Base-by-base conservation (phyloP, 371 early-diverging fungal genomes). In the Apophysomyces ossiformis region DNA sequence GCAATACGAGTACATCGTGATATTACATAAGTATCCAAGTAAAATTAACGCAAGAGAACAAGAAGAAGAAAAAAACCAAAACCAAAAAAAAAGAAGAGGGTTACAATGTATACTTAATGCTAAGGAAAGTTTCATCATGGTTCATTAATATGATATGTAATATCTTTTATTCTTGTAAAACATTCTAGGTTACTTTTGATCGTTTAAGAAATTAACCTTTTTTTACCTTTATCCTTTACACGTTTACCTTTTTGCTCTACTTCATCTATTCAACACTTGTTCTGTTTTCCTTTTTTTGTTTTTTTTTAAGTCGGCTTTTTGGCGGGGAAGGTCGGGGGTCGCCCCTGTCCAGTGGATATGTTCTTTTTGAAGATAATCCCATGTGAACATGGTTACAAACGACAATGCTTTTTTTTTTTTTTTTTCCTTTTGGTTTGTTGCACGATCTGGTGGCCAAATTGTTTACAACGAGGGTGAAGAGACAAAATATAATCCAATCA, bases 321-420 rank as follows among this genome's bases (percentile, higher is more conserved):
- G 21, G 54, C 54, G 54, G 47, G 47, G 54, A 50, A 16, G 54
- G 54, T 50, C 54, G 54, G 54, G 50, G 54, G 54, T 50, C 54
- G 54, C 54, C 54, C 54, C 54, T 50, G 54, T 50, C 54, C 54
- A 50, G 16, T 18, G 21, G 16, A 9, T 16, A 21, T 50, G 21
- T 50, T 21, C 54, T 50, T 50, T 50, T 50, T 50, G 54, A n/a
- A 50, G 54, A 50, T 21, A 18, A 26, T 21, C 21, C 54, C 54
- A 50, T 50, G 54, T 50, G 54, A 50, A 50, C 54, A 50, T 21
- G 54, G 54, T 50, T 50, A 50, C 54, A 21, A 21, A 50, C 32
- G 32, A 26, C 32, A 26, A 26, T 26, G 32, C 32, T 26, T 26
- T 26, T 26, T 26, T 15, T 11, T 7, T 26, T 26, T 26, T 26